Evolutionary conservation across 202 grass and related monocot genomes (phyloP).

Genomic region (Hordeum pubiflorum): DNA sequence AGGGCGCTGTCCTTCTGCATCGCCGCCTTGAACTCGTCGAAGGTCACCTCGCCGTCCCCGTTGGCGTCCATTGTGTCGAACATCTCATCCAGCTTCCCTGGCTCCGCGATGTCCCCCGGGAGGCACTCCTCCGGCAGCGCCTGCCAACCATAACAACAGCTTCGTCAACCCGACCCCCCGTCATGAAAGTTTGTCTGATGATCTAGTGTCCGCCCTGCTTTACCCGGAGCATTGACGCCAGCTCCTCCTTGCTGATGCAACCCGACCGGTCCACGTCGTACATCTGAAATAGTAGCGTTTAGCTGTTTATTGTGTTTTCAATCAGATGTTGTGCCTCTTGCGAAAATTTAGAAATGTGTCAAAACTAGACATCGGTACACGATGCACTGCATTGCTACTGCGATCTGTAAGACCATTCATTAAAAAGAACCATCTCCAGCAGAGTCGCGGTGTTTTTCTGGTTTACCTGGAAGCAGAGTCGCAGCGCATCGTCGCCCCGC

Average conservation of each 20-base stretch:
- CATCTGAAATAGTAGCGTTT: conserved; percentile 35
- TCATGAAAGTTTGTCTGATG: background rate
- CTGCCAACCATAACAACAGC: background rate
- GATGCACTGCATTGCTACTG: background rate
- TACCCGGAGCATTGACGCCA: conserved; percentile 74
- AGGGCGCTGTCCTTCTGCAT: conserved; percentile 69
- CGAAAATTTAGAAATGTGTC: too few relatives aligned
- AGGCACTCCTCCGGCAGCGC: conserved; percentile 65
- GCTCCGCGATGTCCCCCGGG: conserved; percentile 56
- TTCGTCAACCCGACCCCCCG: background rate
- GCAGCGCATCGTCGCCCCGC: conserved; percentile 48
- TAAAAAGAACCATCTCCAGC: background rate
- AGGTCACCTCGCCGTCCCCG: conserved; percentile 56
- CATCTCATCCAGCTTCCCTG: conserved; percentile 68
- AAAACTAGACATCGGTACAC: too few relatives aligned
- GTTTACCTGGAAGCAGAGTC: conserved; percentile 57
- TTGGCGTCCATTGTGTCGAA: conserved; percentile 72
- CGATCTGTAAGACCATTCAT: background rate
- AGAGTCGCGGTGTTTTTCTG: background rate
- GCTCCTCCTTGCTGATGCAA: conserved; percentile 70
- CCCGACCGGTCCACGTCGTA: conserved; percentile 56
- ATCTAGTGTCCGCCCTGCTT: background rate
- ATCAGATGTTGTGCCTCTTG: background rate
- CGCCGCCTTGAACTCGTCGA: conserved; percentile 69
- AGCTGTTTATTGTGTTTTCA: background rate